Conservation (phyloP, 306 rosid species). For the Cicer chorassanicum region DNA sequence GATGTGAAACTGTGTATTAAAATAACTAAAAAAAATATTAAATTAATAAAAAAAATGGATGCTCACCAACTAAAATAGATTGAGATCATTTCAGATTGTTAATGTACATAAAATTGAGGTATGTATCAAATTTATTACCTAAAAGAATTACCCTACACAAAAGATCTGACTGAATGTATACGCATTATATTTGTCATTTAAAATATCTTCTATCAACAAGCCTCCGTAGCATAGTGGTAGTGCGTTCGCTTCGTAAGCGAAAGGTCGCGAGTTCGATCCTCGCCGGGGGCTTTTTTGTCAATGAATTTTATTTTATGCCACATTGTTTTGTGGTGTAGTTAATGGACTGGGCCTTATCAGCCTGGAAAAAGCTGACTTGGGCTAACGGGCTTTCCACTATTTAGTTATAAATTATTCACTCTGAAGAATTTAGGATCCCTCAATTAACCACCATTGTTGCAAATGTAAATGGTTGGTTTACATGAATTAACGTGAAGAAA, state of each 20-base stretch:
- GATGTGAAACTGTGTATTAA: not conserved
- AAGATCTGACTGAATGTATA: not conserved
- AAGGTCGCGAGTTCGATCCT: constrained; percentile 99
- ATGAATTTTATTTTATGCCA: too few species aligned
- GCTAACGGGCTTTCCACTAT: too few species aligned
- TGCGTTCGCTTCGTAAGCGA: constrained; percentile 99
- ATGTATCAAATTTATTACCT: not conserved
- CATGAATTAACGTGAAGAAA: not conserved
- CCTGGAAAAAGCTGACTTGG: too few species aligned
- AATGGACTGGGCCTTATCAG: too few species aligned
- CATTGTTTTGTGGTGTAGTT: too few species aligned
- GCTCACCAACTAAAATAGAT: not conserved
- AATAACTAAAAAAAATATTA: not conserved
- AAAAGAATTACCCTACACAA: not conserved
- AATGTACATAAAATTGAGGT: not conserved
- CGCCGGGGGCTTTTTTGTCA: constrained; percentile 76
- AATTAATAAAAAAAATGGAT: not conserved
- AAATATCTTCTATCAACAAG: rapidly evolving
- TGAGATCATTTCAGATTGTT: not conserved
- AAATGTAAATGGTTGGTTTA: not conserved
- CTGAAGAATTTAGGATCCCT: too few species aligned
- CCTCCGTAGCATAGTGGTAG: constrained; percentile 99
- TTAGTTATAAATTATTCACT: too few species aligned
- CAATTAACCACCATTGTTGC: not conserved
- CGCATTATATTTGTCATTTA: rapidly evolving